Evolutionary conservation across 1,139 yeast species (phyloP).

Genomic region (Kluyveromyces marxianus): DNA sequence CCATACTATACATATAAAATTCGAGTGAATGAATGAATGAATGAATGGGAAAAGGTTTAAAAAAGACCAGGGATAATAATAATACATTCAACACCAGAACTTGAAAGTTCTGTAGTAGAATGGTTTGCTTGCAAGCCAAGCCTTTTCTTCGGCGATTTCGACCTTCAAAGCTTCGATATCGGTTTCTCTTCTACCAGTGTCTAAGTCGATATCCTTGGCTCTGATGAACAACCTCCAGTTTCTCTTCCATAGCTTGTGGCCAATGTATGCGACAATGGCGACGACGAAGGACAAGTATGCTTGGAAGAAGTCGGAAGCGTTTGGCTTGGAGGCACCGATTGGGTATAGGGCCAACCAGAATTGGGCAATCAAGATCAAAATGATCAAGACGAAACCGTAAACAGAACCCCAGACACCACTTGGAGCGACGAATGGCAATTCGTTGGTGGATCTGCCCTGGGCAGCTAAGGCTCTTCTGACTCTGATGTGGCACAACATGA

Average conservation of each 20-base stretch:
- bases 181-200: constrained; percentile 65
- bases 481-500: constrained; percentile 54
- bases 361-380: constrained; percentile 48
- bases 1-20: too few species aligned
- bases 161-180: constrained; percentile 61
- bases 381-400: constrained; percentile 40
- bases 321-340: constrained; percentile 39
- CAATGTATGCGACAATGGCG: constrained; percentile 45
- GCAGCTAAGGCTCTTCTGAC: constrained; percentile 55
- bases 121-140: constrained; percentile 46
- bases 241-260: constrained; percentile 51
- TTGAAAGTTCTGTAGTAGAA: constrained; percentile 44
- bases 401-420: constrained; percentile 49
- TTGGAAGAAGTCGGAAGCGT: constrained; percentile 51
- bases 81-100: constrained; percentile 44
- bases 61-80: background rate
- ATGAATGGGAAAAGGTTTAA: background rate
- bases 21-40: background rate
- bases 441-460: constrained; percentile 50
- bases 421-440: constrained; percentile 48
- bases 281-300: constrained; percentile 60
- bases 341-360: constrained; percentile 71
- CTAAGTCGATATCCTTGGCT: constrained; percentile 54
- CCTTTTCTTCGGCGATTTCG: constrained; percentile 62
- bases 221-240: constrained; percentile 47